A percentile compares a stretch with the other conserved stretches of the same genome.
Evolutionary conservation across 1,139 yeast species (phyloP).

Genomic region (Pichia sp.): DNA sequence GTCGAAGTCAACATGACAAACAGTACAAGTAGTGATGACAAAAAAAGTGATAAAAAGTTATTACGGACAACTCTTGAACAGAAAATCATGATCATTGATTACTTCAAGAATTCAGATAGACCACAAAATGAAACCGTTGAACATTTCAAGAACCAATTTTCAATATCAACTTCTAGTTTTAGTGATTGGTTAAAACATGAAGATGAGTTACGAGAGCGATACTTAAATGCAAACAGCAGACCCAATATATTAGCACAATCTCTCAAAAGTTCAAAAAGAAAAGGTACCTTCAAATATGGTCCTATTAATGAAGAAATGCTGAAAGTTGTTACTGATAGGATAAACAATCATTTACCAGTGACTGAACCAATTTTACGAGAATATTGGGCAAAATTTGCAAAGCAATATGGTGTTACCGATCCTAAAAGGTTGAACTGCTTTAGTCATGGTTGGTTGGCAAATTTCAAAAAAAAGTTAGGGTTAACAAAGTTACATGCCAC

Average conservation of each 20-base stretch:
- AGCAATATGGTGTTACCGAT: conserved; percentile 51
- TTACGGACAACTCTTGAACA: conserved; percentile 42
- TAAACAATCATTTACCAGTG: conserved; percentile 41
- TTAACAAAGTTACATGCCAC: conserved; percentile 31
- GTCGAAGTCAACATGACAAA: background rate
- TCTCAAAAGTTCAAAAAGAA: conserved; percentile 40
- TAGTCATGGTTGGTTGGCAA: conserved; percentile 58
- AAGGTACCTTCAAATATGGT: conserved; percentile 48
- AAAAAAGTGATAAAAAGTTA: conserved; percentile 20
- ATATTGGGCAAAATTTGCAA: conserved; percentile 51
- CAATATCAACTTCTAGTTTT: conserved; percentile 51
- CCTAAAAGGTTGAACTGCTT: conserved; percentile 49
- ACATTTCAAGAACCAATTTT: conserved; percentile 39
- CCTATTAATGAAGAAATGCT: conserved; percentile 56
- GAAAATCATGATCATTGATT: conserved; percentile 49
- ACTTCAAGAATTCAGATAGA: conserved; percentile 40
- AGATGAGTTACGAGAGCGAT: conserved; percentile 40
- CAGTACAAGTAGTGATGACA: background rate
- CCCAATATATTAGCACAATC: conserved; percentile 30
- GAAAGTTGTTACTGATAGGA: conserved; percentile 39
- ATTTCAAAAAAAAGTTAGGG: conserved; percentile 54
- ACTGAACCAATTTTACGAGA: conserved; percentile 51
- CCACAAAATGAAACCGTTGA: conserved; percentile 58
- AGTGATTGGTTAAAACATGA: conserved; percentile 58
- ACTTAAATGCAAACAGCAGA: conserved; percentile 19